A percentile compares a stretch with the other conserved stretches of the same genome.
Conservation (phyloP, 2,329 filamentous ascomycete genomes). For the Pseudofabraea citricarpa region DNA sequence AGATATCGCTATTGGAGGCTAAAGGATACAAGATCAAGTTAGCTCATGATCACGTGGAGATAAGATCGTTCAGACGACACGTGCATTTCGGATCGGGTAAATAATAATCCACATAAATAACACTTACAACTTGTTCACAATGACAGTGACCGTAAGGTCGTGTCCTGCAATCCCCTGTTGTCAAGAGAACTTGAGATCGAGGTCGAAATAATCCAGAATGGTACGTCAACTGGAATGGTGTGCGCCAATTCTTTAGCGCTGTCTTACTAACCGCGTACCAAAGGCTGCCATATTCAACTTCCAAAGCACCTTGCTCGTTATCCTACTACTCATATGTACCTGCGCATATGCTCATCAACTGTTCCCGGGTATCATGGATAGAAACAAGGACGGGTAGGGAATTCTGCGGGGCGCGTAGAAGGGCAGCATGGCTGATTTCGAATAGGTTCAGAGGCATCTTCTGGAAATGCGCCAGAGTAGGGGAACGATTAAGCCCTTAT, state of each 20-base stretch:
- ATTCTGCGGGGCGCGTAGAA: no score
- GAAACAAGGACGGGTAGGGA: constrained; percentile 81
- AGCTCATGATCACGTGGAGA: no score
- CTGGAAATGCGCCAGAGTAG: constrained; percentile 93
- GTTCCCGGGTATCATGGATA: constrained; percentile 84
- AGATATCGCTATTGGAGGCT: no score
- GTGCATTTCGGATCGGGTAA: no score
- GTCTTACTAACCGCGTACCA: constrained; percentile 5
- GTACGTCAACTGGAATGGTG: constrained; percentile 6
- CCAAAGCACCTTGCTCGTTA: constrained; percentile 89
- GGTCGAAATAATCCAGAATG: constrained; percentile 12
- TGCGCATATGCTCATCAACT: constrained; percentile 90
- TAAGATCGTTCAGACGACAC: no score
- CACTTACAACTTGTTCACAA: not conserved
- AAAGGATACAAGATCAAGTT: no score
- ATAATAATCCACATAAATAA: no score
- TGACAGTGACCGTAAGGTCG: not conserved
- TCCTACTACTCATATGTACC: constrained; percentile 94
- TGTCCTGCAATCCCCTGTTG: not conserved
- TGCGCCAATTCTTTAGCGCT: not conserved
- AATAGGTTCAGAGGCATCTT: constrained; percentile 59
- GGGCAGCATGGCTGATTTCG: no score
- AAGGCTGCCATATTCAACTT: constrained; percentile 99
- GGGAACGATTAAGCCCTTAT: constrained; percentile 90
- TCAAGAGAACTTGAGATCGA: not conserved